Evolutionary conservation across 2,329 filamentous ascomycete genomes (phyloP).

Genomic region (Leptodontidium sp.): DNA sequence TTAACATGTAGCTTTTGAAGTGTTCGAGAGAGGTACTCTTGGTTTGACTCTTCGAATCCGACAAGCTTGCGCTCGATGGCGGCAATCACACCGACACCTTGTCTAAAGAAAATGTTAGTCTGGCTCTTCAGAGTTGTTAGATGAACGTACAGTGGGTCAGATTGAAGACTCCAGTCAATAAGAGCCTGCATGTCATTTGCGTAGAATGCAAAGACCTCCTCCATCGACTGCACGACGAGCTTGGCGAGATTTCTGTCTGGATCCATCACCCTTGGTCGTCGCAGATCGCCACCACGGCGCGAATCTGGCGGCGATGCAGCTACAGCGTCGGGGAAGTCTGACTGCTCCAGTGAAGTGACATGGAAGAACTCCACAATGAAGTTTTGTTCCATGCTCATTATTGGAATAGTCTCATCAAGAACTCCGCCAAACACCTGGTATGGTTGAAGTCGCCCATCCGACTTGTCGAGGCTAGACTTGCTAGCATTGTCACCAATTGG

Average conservation of each 20-base stretch:
- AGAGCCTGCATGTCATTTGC: constrained; percentile 79
- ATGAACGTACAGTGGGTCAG: constrained; percentile 79
- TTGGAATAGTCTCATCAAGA: constrained; percentile 81
- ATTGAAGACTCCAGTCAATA: constrained; percentile 82
- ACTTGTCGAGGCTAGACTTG: constrained; percentile 62
- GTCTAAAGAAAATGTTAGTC: constrained; percentile 57
- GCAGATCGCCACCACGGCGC: constrained; percentile 76
- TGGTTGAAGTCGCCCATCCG: constrained; percentile 73
- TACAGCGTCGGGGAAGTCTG: constrained; percentile 86
- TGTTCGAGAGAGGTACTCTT: constrained; percentile 85
- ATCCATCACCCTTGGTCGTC: constrained; percentile 80
- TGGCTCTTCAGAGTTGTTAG: neutral
- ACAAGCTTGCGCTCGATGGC: constrained; percentile 80
- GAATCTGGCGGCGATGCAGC: constrained; percentile 69
- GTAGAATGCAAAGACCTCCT: constrained; percentile 85
- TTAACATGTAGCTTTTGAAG: constrained; percentile 81
- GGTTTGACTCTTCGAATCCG: constrained; percentile 87
- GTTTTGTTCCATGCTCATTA: constrained; percentile 94
- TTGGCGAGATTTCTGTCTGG: constrained; percentile 88
- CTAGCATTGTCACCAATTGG: constrained; percentile 68
- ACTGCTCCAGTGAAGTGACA: constrained; percentile 80
- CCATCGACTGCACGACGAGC: constrained; percentile 86
- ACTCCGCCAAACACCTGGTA: constrained; percentile 84
- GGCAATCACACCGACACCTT: constrained; percentile 88
- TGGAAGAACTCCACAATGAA: constrained; percentile 98